Conservation (phyloP, 169 alveolate species). For the Babesia microti region DNA sequence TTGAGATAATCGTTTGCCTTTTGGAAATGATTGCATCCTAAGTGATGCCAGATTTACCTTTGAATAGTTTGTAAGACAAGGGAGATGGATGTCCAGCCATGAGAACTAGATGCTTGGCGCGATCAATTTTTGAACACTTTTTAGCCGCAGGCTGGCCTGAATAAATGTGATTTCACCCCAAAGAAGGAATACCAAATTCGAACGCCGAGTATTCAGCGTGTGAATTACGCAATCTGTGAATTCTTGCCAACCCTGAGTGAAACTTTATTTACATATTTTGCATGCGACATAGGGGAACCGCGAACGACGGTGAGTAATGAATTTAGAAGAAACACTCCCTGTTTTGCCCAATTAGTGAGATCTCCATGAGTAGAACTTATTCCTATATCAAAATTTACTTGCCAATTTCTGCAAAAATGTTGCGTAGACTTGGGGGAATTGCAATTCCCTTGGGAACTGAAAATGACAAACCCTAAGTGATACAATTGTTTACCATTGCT, state of each 20-base stretch:
- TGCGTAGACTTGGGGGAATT: constrained; percentile 93
- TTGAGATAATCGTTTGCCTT: constrained; percentile 64
- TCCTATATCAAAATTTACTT: constrained; percentile 28
- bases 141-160: constrained; percentile 86
- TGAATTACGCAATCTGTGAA: constrained; percentile 79
- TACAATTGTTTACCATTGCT: constrained; percentile 71
- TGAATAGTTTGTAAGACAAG: constrained; percentile 59
- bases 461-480: constrained; percentile 86
- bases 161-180: constrained; percentile 75
- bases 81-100: constrained; percentile 98
- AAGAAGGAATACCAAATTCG: constrained; percentile 74
- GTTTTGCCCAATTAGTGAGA: constrained; percentile 91
- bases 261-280: constrained; percentile 40
- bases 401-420: constrained; percentile 87
- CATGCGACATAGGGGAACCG: constrained; percentile 84
- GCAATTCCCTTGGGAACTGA: constrained; percentile 86
- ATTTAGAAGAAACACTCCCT: constrained; percentile 94
- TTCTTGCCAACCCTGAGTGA: constrained; percentile 78
- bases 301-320: constrained; percentile 87
- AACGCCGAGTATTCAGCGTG: constrained; percentile 61
- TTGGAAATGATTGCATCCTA: constrained; percentile 69
- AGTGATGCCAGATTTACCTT: constrained; percentile 20
- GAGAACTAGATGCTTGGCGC: constrained; percentile 76
- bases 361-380: constrained; percentile 86
- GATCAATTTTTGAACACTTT: constrained; percentile 75